Conservation (phyloP, 805 yeast genomes). For the Lipomyces mesembrius region DNA sequence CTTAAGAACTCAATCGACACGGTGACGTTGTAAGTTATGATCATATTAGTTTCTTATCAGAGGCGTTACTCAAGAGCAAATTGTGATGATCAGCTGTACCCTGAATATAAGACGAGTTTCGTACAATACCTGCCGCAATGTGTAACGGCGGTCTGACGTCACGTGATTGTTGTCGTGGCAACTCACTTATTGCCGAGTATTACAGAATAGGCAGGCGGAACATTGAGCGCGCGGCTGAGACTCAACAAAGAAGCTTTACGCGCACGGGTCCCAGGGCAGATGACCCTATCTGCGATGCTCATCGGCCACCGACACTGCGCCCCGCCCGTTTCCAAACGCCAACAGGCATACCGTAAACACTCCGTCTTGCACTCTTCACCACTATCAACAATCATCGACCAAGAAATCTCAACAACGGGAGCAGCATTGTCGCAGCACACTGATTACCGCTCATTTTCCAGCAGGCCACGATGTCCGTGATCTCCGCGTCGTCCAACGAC, state of each 20-base stretch:
- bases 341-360: neutral
- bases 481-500: constrained; percentile 3
- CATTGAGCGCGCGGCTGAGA: neutral
- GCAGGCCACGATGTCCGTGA: constrained; percentile 17
- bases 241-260: neutral
- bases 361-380: neutral
- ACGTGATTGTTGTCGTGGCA: constrained; percentile 16
- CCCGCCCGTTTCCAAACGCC: constrained; percentile 17
- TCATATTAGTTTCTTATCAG: too few species aligned
- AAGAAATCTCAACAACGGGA: constrained; percentile 2
- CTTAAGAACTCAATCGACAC: too few species aligned
- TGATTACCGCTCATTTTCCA: neutral
- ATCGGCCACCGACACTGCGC: constrained; percentile 17
- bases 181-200: neutral
- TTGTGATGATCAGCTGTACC: neutral
- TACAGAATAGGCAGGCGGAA: neutral
- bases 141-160: too few species aligned
- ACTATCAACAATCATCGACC: neutral
- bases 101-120: too few species aligned
- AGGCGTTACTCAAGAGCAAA: too few species aligned
- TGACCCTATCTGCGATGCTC: constrained; percentile 9
- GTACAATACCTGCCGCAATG: too few species aligned
- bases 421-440: constrained; percentile 12
- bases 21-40: too few species aligned
- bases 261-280: neutral